These are phyloP conservation scores for Zizania latifolia DNA, from an alignment of 176 grass and related monocot genomes.

Conservation along the genomic window DNA sequence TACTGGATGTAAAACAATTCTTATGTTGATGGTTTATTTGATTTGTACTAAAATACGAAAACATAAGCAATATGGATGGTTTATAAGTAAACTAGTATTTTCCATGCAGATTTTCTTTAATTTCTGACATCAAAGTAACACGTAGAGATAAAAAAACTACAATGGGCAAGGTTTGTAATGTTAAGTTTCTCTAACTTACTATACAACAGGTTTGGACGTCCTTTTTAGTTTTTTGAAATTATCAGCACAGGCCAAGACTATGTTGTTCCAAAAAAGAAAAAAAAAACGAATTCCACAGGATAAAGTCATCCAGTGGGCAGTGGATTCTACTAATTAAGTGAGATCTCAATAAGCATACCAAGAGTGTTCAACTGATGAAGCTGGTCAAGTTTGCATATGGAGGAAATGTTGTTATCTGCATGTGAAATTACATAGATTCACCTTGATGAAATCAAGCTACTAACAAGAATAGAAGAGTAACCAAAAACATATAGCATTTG, in stretches of 20 bases:
- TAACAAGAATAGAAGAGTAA: not conserved
- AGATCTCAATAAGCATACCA: slow-evolving; percentile 33
- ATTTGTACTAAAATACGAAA: not conserved
- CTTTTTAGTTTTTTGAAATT: not conserved
- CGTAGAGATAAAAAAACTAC: not conserved
- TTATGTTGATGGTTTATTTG: not conserved
- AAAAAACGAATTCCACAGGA: not conserved
- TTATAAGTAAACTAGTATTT: not conserved
- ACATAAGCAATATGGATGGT: not conserved
- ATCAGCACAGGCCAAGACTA: not conserved
- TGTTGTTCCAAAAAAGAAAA: not conserved
- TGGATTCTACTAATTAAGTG: not conserved
- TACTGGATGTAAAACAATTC: not conserved
- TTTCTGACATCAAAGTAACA: too few species aligned
- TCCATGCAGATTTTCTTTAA: too few species aligned
- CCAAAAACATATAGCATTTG: not conserved
- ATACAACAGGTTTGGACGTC: not conserved
- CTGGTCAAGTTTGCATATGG: slow-evolving; percentile 74
- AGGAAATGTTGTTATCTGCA: slow-evolving; percentile 91
- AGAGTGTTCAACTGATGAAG: slow-evolving; percentile 74
- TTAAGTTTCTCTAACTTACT: not conserved
- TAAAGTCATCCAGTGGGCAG: not conserved
- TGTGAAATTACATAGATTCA: slow-evolving; percentile 7
- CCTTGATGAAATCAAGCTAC: not conserved
- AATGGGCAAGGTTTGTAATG: not conserved